These are phyloP conservation scores for Sporothrix inflata DNA, from an alignment of 2,329 filamentous ascomycete genomes.

Conservation along the genomic window DNA sequence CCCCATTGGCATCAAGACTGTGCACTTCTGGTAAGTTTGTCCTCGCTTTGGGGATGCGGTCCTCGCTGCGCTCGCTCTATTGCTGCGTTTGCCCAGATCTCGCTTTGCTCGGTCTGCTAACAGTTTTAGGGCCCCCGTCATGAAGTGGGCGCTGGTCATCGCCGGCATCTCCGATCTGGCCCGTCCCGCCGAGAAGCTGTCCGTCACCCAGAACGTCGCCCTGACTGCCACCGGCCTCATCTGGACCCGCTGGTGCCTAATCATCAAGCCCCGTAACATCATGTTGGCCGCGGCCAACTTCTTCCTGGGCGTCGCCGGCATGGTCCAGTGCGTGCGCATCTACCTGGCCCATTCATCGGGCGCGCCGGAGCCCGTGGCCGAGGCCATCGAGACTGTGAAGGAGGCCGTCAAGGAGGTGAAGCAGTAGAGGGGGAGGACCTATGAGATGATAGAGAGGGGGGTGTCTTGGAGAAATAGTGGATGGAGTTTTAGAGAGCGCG, in stretches of 20 bases:
- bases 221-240: conserved; percentile 90
- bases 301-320: conserved; percentile 88
- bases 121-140: conserved; percentile 77
- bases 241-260: conserved; percentile 98
- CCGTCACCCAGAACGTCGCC: conserved; percentile 87
- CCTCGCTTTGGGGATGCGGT: too few species aligned
- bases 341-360: conserved; percentile 43
- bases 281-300: conserved; percentile 98
- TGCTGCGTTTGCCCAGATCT: too few species aligned
- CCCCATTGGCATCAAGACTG: conserved; percentile 83
- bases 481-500: too few species aligned
- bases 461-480: neutral
- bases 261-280: conserved; percentile 92
- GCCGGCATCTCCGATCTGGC: conserved; percentile 90
- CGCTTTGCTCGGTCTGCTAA: neutral
- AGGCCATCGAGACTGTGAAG: neutral
- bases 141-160: conserved; percentile 95
- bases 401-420: conserved; percentile 4
- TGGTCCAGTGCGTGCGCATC: conserved; percentile 81
- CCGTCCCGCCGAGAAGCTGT: conserved; percentile 90
- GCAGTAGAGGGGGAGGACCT: neutral
- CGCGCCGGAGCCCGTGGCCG: neutral
- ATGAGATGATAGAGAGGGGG: too few species aligned
- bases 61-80: too few species aligned
- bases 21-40: conserved; percentile 85